A percentile compares a stretch with the other conserved stretches of the same genome.
Conservation (phyloP, 208 protist species). For the Wallacemonas collosoma region DNA sequence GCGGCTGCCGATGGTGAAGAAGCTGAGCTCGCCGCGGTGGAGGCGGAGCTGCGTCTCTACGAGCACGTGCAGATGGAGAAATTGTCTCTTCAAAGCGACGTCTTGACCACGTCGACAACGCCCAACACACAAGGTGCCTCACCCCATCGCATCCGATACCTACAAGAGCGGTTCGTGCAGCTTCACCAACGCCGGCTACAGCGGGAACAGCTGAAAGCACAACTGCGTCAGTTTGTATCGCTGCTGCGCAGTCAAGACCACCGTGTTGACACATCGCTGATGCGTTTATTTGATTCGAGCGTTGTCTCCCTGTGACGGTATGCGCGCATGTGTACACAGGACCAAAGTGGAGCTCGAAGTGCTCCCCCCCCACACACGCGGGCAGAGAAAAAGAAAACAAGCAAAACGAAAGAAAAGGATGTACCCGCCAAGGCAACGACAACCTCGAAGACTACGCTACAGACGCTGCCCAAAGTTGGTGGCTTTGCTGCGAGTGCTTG, state of each 20-base stretch:
- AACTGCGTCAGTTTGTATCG: constrained; percentile 36
- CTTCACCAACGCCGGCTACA: constrained; percentile 33
- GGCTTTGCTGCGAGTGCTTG: no score
- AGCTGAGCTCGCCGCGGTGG: constrained; percentile 27
- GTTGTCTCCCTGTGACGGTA: background rate
- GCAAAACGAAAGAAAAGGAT: no score
- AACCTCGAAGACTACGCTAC: no score
- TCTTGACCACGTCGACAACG: no score
- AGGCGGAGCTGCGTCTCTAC: constrained; percentile 22
- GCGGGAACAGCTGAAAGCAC: constrained; percentile 35
- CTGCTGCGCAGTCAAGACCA: constrained; percentile 19
- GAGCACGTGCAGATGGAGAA: background rate
- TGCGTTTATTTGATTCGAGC: constrained; percentile 8
- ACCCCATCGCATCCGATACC: constrained; percentile 7
- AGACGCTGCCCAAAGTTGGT: no score
- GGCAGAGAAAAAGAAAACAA: no score
- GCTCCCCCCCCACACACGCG: no score
- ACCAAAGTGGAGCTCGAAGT: no score
- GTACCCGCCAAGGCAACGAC: no score
- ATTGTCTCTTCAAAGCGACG: no score
- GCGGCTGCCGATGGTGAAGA: constrained; percentile 19
- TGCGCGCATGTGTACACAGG: no score
- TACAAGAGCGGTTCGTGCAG: constrained; percentile 25
- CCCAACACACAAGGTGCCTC: no score
- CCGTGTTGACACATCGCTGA: background rate